Percentiles rank a stretch among this genome's conserved stretches.
Evolutionary conservation across 371 early-diverging fungal species (phyloP).

Genomic region (Mucor sp.): DNA sequence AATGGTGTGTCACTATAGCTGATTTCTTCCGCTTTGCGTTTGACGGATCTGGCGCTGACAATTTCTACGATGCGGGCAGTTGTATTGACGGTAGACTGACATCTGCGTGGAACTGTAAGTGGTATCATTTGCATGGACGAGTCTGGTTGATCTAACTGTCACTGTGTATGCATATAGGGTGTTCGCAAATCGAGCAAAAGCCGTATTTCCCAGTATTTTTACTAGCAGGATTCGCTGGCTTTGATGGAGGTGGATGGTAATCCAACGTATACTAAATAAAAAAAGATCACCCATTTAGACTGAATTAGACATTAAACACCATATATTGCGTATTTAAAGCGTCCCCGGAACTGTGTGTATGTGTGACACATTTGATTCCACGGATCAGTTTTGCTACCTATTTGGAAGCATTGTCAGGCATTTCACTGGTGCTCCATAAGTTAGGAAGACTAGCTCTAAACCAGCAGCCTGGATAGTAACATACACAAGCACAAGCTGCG

Average conservation of each 20-base stretch:
- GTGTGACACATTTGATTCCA: too few relatives aligned
- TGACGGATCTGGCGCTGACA: constrained; percentile 96
- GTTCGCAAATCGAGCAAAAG: constrained; percentile 93
- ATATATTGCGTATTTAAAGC: too few relatives aligned
- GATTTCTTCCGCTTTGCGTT: constrained; percentile 97
- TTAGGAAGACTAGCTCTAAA: too few relatives aligned
- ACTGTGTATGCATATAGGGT: constrained; percentile 48
- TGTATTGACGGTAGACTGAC: constrained; percentile 97
- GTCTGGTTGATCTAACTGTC: background rate
- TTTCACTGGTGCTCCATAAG: too few relatives aligned
- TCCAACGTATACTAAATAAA: background rate
- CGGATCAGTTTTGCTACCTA: too few relatives aligned
- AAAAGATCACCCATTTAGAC: too few relatives aligned
- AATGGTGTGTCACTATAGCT: constrained; percentile 23
- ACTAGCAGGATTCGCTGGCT: constrained; percentile 83
- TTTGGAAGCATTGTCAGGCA: too few relatives aligned
- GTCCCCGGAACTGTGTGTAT: too few relatives aligned
- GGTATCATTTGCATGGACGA: background rate
- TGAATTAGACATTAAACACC: too few relatives aligned
- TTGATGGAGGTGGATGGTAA: constrained; percentile 70
- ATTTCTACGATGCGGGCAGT: constrained; percentile 94
- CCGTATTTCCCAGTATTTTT: constrained; percentile 88
- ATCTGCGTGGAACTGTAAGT: constrained; percentile 90
- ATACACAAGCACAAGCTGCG: too few relatives aligned
- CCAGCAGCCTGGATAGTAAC: too few relatives aligned